Evolutionary conservation across 495 filamentous ascomycete species (phyloP).

Genomic region (Penicillium salamii): DNA sequence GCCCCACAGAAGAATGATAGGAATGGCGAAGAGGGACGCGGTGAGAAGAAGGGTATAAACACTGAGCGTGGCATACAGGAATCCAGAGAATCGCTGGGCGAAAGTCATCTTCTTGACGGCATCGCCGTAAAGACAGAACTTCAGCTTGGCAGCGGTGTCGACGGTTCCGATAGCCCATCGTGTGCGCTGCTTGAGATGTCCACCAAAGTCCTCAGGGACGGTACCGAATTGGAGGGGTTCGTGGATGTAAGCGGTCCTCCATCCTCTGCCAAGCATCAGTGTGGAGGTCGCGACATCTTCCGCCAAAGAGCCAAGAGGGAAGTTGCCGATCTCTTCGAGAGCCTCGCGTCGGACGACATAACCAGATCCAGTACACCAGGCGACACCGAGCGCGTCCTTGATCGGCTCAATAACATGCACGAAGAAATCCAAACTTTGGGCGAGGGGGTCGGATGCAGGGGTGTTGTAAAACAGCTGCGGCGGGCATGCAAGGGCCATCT

Average conservation of each 20-base stretch:
- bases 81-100: slow-evolving; percentile 38
- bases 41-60: slow-evolving; percentile 42
- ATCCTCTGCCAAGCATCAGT: slow-evolving; percentile 47
- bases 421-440: slow-evolving; percentile 46
- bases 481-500: slow-evolving; percentile 50
- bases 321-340: slow-evolving; percentile 50
- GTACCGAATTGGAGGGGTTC: slow-evolving; percentile 52
- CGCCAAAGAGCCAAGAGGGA: slow-evolving; percentile 46
- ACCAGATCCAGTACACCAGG: slow-evolving; percentile 55
- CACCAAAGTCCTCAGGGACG: slow-evolving; percentile 46
- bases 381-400: slow-evolving; percentile 46
- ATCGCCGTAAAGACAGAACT: slow-evolving; percentile 43
- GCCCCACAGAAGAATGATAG: slow-evolving; percentile 44
- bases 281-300: slow-evolving; percentile 51
- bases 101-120: slow-evolving; percentile 31
- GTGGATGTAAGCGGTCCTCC: slow-evolving; percentile 49
- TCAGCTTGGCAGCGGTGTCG: slow-evolving; percentile 42
- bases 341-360: slow-evolving; percentile 48
- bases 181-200: slow-evolving; percentile 51
- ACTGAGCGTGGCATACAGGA: slow-evolving; percentile 43
- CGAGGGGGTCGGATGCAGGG: slow-evolving; percentile 47
- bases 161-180: slow-evolving; percentile 49
- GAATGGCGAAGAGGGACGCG: slow-evolving; percentile 42
- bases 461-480: slow-evolving; percentile 56
- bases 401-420: slow-evolving; percentile 50